Base-by-base conservation (phyloP, 2,329 filamentous ascomycete species). In the Diaporthe eres region DNA sequence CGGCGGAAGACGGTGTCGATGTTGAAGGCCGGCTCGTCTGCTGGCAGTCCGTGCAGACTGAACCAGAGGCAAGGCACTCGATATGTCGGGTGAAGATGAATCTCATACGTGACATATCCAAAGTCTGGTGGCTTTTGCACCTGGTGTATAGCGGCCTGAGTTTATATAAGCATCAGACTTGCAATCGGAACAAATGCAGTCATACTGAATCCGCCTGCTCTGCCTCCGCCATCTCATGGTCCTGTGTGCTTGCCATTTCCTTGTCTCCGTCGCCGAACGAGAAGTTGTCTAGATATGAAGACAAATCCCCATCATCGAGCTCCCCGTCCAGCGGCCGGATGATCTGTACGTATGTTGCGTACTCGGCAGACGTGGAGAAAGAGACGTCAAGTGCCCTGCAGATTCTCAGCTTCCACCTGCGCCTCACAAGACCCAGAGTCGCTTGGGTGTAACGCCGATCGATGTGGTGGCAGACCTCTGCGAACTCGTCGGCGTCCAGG, bases 51-150 rank as follows among this genome's bases (percentile, higher is more conserved):
- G 78, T 91, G 89, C 80, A 95, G 84, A 72, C 87, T 90, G 85
- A 96, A 95, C 90, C 94, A 96, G 74, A 96, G 87, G 76, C 94
- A 94, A 12, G 94, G 94, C 61, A 93, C 90, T 77, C 89, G 89
- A 84, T 96, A 96, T 74, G 92, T 94, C 74, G 92, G 91, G 79
- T 95, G 94, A 77, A 94, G 87, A 80, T 94, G 89, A 80, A 96
- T 91, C 83, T 95, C 92, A 85, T 95, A 96, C 76, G 90, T 88
- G 78, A 94, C 90, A 79, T 88, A 85, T 74, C 85, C 85, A 77
- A 82, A 82, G 76, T 84, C 84, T 75, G 81, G 80, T 65, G 78
- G 80, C 60, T 80, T 77, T 42, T 79, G 78, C 25, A 80, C 80
- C 70, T 80, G 85, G 42, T 81, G 76, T 47, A 89, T 79, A 58